These are phyloP conservation scores for Capsicum chinense DNA, from an alignment of 257 asterid genomes.

Conservation along the genomic window DNA sequence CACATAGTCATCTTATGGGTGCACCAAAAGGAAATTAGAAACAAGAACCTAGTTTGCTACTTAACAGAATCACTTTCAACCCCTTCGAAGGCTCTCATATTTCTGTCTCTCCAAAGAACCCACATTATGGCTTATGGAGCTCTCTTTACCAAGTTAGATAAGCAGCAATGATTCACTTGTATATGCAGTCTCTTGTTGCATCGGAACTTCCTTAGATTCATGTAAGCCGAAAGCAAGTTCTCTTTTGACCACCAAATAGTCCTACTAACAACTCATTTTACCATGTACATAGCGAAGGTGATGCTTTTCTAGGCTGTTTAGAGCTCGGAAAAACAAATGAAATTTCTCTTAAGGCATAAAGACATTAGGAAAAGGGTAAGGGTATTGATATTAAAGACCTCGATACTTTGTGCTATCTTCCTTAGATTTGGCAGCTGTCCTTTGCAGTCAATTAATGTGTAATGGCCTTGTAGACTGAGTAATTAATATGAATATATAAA, in stretches of 20 bases:
- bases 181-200: slow-evolving; percentile 4
- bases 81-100: neutral
- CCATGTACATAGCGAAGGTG: neutral
- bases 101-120: neutral
- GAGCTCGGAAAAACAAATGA: neutral
- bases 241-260: neutral
- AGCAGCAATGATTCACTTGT: neutral
- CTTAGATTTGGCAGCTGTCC: slow-evolving; percentile 3
- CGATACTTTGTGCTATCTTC: neutral
- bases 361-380: neutral
- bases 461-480: slow-evolving; percentile 7
- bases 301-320: neutral
- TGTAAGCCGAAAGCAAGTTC: slow-evolving; percentile 15
- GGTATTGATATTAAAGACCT: neutral
- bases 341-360: neutral
- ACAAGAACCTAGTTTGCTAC: neutral
- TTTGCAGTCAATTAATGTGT: slow-evolving; percentile 12
- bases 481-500: neutral
- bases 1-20: neutral
- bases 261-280: neutral
- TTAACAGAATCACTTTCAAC: neutral
- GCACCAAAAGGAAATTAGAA: neutral
- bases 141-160: neutral
- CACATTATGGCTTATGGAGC: slow-evolving; percentile 1
- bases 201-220: neutral